Base-by-base conservation (phyloP, 2,329 filamentous ascomycete genomes). In the Incumbomyces lentus region DNA sequence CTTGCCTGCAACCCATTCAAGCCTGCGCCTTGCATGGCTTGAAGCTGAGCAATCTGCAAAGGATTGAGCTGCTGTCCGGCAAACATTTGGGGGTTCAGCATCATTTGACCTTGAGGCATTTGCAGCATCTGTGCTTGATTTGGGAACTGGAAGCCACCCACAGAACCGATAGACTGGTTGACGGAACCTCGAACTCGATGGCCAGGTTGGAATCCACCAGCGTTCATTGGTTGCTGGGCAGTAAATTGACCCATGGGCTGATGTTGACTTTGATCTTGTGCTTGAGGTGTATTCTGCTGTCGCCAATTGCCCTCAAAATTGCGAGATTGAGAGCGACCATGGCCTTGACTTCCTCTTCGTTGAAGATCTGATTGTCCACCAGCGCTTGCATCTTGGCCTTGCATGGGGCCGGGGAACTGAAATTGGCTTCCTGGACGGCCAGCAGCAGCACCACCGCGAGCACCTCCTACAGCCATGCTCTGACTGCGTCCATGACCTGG, bases 271-370 rank as follows among this genome's bases (percentile, higher is more conserved):
- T 70, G 70, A 43, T 52, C 57, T 55, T 69, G 67, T 22, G 59
- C 59, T 49, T 72, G 70, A 56, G 50, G 58, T 42, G 50, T 71
- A 53, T 77, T 77, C 57, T 85, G 89, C 60, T 88, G 93, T 59
- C 92, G 85, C 92, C 92, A 98, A 68, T 98, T 98, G 59, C 89
- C 82, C 57, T 98, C 92, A 61, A 96, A 96, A 68, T 96, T 98
- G 53, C 92, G 81, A 18, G 92, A 98, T 10, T 79, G 79, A 29
- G 82, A 83, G 52, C 92, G 80, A 53, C 78, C 82, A 63, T 98
- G 92, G 35, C 65, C 59, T 55, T 79, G 76, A 58, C 84, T 85
- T 57, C 83, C 81, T 57, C 86, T 84, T 51, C 86, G 82, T 56
- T 80, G 74, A 61, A 88, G 84, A 55, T 92, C 86, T 12, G 68